A percentile compares a stretch with the other conserved stretches of the same genome.
Conservation (phyloP, 2,329 filamentous ascomycete species). For the Fusarium nurragi region DNA sequence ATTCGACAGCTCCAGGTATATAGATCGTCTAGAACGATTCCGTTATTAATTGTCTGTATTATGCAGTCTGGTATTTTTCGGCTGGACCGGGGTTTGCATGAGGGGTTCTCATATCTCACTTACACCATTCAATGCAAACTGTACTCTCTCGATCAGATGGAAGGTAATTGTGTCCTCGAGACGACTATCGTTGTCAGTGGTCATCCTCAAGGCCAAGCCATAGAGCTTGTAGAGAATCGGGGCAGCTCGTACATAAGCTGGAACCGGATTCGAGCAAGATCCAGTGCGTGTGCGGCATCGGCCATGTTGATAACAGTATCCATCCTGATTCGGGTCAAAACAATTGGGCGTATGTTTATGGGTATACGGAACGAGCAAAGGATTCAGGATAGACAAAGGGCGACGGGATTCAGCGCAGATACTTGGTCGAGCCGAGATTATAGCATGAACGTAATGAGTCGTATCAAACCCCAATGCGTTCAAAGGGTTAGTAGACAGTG, state of each 20-base stretch:
- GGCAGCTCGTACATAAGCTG: conserved; percentile 78
- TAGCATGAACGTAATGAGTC: conserved; percentile 6
- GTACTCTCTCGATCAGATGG: conserved; percentile 95
- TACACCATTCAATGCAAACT: conserved; percentile 85
- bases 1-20: conserved; percentile 77
- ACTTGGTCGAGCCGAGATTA: not conserved
- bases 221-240: not conserved
- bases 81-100: conserved; percentile 27
- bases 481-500: conserved; percentile 13
- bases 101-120: conserved; percentile 15
- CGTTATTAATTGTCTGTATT: conserved; percentile 21
- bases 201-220: not conserved
- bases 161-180: conserved; percentile 98
- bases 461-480: conserved; percentile 15
- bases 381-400: not conserved
- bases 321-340: conserved; percentile 62
- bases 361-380: not conserved
- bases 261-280: conserved; percentile 90
- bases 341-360: not conserved
- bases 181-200: conserved; percentile 67
- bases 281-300: conserved; percentile 84
- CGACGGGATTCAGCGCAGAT: not conserved
- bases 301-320: conserved; percentile 89
- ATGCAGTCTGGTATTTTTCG: conserved; percentile 12
- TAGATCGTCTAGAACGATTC: conserved; percentile 73